Evolutionary conservation across 2,329 filamentous ascomycete species (phyloP).

Genomic region (Monascus ruber): DNA sequence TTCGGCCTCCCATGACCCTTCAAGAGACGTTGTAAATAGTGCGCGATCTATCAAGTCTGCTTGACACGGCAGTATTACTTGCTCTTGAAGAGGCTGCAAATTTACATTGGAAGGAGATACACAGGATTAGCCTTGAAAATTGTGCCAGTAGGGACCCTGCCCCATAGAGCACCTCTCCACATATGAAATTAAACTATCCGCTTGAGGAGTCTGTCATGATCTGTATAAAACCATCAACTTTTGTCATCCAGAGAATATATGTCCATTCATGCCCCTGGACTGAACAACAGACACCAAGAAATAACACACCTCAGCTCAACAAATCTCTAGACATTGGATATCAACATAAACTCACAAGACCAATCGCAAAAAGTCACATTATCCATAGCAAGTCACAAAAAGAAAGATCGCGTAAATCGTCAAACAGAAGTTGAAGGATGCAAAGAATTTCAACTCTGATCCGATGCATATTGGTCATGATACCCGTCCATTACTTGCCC

Average conservation of each 20-base stretch:
- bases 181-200: too few relatives aligned
- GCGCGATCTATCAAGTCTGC: too few relatives aligned
- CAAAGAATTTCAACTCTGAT: not conserved
- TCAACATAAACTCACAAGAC: not conserved
- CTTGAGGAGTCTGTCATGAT: not conserved
- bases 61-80: too few relatives aligned
- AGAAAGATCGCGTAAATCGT: constrained; percentile 13
- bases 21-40: too few relatives aligned
- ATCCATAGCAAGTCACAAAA: not conserved
- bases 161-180: too few relatives aligned
- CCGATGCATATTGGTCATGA: constrained; percentile 13
- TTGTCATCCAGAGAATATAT: not conserved
- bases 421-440: constrained; percentile 6
- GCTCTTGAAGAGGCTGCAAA: too few relatives aligned
- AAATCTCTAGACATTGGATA: not conserved
- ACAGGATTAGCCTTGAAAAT: too few relatives aligned
- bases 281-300: too few relatives aligned
- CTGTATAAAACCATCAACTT: not conserved
- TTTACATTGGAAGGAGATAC: too few relatives aligned
- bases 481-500: constrained; percentile 12
- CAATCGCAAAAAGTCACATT: not conserved
- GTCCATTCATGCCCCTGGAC: not conserved
- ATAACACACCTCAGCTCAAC: too few relatives aligned
- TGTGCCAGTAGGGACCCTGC: too few relatives aligned
- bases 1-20: too few relatives aligned